Conservation (phyloP, 2,329 filamentous ascomycete genomes). For the Bipolaris zeicola region DNA sequence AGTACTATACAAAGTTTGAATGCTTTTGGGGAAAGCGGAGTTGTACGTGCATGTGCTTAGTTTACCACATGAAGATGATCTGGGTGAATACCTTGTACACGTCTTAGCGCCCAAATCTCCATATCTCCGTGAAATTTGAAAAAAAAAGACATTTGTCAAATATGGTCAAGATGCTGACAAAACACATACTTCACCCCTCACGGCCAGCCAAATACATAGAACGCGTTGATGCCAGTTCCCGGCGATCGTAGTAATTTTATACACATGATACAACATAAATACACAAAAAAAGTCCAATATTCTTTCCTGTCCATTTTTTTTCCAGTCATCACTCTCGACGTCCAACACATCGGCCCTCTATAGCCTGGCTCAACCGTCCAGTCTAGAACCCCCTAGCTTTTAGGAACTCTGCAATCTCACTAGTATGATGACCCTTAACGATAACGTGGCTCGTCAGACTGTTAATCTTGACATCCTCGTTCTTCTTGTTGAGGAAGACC, state of each 20-base stretch:
- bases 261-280: conserved; percentile 1
- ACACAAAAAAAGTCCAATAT: not conserved
- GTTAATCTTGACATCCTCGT: conserved; percentile 63
- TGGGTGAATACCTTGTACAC: no score
- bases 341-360: not conserved
- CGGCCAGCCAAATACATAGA: not conserved
- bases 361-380: not conserved
- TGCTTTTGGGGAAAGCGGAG: no score
- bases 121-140: not conserved
- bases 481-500: conserved; percentile 61
- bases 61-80: no score
- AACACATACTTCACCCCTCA: not conserved
- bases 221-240: not conserved
- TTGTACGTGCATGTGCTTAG: no score
- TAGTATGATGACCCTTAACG: conserved; percentile 36
- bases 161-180: not conserved
- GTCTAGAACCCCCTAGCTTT: conserved; percentile 24
- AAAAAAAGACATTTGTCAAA: not conserved
- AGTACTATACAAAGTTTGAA: no score
- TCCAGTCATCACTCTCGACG: no score
- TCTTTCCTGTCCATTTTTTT: not conserved
- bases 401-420: conserved; percentile 21
- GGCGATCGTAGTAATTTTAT: not conserved
- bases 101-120: not conserved
- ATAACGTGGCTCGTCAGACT: conserved; percentile 70